These are phyloP conservation scores for Pachyrhizus erosus DNA, from an alignment of 306 rosid species.

Conservation along the genomic window DNA sequence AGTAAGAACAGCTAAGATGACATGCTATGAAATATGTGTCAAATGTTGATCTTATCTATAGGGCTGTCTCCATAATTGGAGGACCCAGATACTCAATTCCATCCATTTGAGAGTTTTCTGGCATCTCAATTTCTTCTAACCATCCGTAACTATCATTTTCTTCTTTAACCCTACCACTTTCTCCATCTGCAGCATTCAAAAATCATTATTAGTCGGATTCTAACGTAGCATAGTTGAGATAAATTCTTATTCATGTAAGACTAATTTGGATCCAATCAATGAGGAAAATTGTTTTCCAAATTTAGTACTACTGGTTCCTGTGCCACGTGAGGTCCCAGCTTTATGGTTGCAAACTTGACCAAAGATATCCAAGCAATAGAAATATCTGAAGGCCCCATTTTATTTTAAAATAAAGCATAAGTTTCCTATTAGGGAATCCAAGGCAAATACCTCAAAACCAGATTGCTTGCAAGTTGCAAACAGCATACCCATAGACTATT, in stretches of 20 bases:
- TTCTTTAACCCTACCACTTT: conserved; percentile 28
- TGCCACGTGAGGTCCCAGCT: conserved; percentile 4
- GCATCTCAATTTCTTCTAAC: conserved; percentile 78
- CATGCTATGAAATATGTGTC: neutral
- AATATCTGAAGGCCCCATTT: neutral
- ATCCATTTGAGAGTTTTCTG: conserved; percentile 61
- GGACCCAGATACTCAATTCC: conserved; percentile 71
- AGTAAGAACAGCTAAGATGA: conserved; percentile 30
- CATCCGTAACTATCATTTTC: conserved; percentile 50
- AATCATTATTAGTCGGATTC: neutral
- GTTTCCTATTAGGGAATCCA: neutral
- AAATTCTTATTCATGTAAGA: neutral
- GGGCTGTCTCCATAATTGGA: conserved; percentile 42
- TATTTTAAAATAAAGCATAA: neutral
- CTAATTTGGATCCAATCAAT: neutral
- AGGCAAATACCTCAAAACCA: neutral
- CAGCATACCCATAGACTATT: neutral
- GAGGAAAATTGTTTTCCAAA: neutral
- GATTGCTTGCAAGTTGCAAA: neutral
- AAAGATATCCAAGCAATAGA: neutral
- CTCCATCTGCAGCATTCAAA: conserved; percentile 46
- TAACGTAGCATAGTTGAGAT: neutral
- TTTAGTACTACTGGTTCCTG: neutral
- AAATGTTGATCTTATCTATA: conserved; percentile 14
- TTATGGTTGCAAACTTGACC: conserved; percentile 2